A percentile compares a stretch with the other conserved stretches of the same genome.
Conservation (phyloP, 768 basidiomycete genomes). For the Tulasnella sp. region DNA sequence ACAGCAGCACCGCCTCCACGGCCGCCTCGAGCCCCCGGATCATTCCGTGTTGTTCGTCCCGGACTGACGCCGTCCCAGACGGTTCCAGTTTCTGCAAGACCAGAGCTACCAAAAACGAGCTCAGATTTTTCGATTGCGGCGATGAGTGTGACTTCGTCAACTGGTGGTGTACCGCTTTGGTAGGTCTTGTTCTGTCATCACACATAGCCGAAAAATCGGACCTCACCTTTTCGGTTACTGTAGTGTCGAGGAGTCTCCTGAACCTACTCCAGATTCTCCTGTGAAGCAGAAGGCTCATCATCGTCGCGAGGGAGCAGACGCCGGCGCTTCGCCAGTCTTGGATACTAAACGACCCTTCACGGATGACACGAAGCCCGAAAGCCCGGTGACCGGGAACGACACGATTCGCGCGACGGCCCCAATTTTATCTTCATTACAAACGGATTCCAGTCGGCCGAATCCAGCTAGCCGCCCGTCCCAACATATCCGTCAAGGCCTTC, state of each 20-base stretch:
- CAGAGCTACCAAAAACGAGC: background rate
- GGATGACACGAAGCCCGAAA: background rate
- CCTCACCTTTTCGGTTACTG: background rate
- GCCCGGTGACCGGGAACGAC: background rate
- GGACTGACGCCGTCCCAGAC: background rate
- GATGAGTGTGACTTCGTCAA: background rate
- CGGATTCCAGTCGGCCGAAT: background rate
- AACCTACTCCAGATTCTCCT: background rate
- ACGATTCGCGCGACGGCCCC: background rate
- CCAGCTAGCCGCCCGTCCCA: background rate
- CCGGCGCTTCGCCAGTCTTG: background rate
- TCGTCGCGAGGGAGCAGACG: background rate
- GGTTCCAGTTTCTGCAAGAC: background rate
- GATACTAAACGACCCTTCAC: background rate
- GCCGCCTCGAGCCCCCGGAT: background rate
- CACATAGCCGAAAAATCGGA: no score
- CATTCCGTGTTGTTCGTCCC: background rate
- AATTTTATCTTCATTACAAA: background rate
- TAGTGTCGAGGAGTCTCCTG: background rate
- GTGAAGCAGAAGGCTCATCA: background rate
- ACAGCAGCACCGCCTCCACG: background rate
- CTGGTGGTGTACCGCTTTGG: background rate
- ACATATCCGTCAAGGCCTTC: background rate
- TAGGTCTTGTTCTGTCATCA: no score
- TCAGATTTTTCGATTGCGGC: conserved; percentile 13